phyloP scores from a whole-genome alignment of 208 protist species.

The Plasmodiophora brassicae region DNA sequence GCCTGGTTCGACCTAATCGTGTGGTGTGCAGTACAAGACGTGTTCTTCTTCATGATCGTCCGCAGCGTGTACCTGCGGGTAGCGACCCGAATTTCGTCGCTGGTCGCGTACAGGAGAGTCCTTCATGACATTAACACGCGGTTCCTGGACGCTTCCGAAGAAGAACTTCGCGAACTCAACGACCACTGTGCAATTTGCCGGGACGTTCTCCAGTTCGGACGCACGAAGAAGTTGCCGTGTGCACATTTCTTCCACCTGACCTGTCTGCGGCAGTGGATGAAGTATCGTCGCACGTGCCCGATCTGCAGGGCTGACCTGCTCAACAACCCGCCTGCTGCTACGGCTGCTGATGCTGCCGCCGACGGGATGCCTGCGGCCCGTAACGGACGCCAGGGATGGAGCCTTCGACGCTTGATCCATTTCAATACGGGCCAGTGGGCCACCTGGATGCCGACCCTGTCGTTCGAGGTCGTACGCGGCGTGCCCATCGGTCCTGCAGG shows the following conservation, averaged over 20 bases:
- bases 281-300: neutral
- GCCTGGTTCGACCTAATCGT: neutral
- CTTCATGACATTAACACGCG: neutral
- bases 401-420: neutral
- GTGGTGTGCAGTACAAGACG: no score
- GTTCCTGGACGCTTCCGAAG: neutral
- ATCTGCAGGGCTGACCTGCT: slow-evolving; percentile 33
- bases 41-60: slow-evolving; percentile 32
- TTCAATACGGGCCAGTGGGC: slow-evolving; percentile 20
- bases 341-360: no score
- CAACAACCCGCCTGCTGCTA: no score
- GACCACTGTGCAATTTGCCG: slow-evolving; percentile 35
- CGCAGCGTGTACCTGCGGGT: neutral
- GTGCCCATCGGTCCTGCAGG: no score
- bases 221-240: slow-evolving; percentile 38
- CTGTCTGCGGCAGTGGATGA: slow-evolving; percentile 32
- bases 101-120: neutral
- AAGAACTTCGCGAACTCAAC: neutral
- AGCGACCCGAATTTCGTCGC: neutral
- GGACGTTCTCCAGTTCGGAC: neutral
- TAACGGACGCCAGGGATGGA: neutral
- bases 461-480: neutral
- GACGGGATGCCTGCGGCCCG: no score
- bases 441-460: neutral
- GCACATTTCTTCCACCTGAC: slow-evolving; percentile 31